Evolutionary conservation across 306 rosid species (phyloP), one percentile per base, ranked within the genome.

Genomic region (Argentina anserina): DNA sequence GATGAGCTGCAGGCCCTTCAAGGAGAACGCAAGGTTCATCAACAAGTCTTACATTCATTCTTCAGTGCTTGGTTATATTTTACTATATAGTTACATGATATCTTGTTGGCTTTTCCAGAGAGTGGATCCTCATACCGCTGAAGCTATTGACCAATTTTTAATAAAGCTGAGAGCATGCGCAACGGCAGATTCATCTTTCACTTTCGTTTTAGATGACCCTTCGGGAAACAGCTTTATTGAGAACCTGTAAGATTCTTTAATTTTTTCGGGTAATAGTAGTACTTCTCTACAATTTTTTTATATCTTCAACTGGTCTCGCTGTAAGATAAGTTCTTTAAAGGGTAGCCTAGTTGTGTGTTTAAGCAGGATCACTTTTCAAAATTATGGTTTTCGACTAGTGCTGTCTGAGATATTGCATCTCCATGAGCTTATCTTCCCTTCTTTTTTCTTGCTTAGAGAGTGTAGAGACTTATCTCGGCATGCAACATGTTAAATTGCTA

Each of bases 201-300:
- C 82, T 43, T 84, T 94, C 79, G 46, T 88, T 80, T 80, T 94
- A 81, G 98, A 94, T 80, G 98, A 94, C 84, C 97, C 98, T 73
- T 82, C 96, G 52, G 98, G 98, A 84, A 94, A 94, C 85, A 94
- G 98, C 84, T 94, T 84, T 83, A 87, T 91, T 45, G 98, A 94
- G 90, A 94, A 94, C 72, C 96, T 62, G 98, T 94, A 89, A 94
- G 97, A 47, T 53, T 69, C 34, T 40, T 49, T 70, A 53, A 49
- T 63, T 40, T 67, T 61, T 31, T 37, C 37, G 41, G 71, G 49
- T 9, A 29, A 77, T n/a, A 33, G 33, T 70, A 45, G 36, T 6
- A 14, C n/a, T n/a, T n/a, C n/a, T n/a, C n/a, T n/a, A n/a, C n/a
- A n/a, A n/a, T n/a, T n/a, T n/a, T n/a, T n/a, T n/a, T n/a, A n/a